These are phyloP conservation scores for Lasiodiplodia theobromae DNA, from an alignment of 2,329 filamentous ascomycete species.

Conservation along the genomic window DNA sequence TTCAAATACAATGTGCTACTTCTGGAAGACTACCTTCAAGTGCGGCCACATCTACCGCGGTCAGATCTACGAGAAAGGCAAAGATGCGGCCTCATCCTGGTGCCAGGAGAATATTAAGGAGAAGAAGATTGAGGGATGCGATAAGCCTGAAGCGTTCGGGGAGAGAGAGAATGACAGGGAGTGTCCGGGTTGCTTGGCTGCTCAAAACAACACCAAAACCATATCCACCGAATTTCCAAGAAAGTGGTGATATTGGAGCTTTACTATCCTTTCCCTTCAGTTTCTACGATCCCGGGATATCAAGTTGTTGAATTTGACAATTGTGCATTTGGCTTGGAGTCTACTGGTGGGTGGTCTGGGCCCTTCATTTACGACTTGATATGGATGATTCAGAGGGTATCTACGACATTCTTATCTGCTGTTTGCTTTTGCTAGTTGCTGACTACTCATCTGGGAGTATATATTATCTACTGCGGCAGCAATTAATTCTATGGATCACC, in stretches of 20 bases:
- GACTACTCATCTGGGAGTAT: too few species aligned
- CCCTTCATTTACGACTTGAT: too few species aligned
- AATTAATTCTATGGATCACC: too few species aligned
- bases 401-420: too few species aligned
- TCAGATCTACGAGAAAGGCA: background rate
- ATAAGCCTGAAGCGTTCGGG: background rate
- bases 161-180: background rate
- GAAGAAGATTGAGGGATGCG: background rate
- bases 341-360: too few species aligned
- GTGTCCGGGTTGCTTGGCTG: background rate
- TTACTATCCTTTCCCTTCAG: too few species aligned
- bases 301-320: too few species aligned
- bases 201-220: background rate
- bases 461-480: too few species aligned
- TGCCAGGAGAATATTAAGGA: background rate
- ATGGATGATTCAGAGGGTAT: too few species aligned
- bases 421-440: too few species aligned
- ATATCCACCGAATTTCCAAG: background rate
- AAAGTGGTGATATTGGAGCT: background rate
- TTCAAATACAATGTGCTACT: background rate
- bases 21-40: background rate
- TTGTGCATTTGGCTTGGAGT: background rate
- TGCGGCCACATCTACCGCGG: background rate
- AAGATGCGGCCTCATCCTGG: background rate
- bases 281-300: background rate